Percentiles rank a stretch among this genome's conserved stretches.
Conservation (phyloP, 192 early-diverging fungal genomes). For the Dissophora ornata region DNA sequence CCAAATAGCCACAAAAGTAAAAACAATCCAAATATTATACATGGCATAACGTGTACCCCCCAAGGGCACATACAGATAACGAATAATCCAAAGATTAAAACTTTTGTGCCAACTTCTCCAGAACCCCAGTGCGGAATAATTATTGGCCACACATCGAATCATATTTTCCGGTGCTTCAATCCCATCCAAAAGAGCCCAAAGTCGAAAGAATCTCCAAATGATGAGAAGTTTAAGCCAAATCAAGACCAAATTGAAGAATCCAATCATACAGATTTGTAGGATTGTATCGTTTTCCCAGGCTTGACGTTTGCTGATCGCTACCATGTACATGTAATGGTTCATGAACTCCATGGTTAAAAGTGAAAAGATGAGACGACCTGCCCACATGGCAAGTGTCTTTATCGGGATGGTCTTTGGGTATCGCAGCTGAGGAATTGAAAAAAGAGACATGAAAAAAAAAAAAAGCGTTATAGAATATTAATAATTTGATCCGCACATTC, state of each 20-base stretch:
- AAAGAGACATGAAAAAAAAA: no score
- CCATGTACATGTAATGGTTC: conserved; percentile 87
- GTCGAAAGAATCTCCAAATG: conserved; percentile 97
- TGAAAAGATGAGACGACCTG: conserved; percentile 69
- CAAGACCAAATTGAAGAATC: conserved; percentile 88
- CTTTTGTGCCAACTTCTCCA: conserved; percentile 98
- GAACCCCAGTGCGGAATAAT: conserved; percentile 92
- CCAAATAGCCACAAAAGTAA: conserved; percentile 99
- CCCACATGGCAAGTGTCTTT: conserved; percentile 65
- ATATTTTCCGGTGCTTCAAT: conserved; percentile 94
- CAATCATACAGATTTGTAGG: conserved; percentile 87
- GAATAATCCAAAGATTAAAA: conserved; percentile 91
- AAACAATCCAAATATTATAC: conserved; percentile 87
- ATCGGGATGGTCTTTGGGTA: conserved; percentile 62
- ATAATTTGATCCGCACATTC: conserved; percentile 13
- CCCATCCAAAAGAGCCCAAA: conserved; percentile 95
- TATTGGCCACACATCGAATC: conserved; percentile 95
- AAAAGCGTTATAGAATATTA: no score
- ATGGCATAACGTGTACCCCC: conserved; percentile 79
- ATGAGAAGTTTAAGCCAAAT: conserved; percentile 96
- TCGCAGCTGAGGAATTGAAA: conserved; percentile 59
- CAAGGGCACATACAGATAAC: conserved; percentile 93
- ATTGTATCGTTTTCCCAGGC: conserved; percentile 86
- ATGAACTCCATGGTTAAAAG: conserved; percentile 88
- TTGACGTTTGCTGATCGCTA: conserved; percentile 87